phyloP scores from a whole-genome alignment of 164 flowering plant species.

The Macadamia tetraphylla region DNA sequence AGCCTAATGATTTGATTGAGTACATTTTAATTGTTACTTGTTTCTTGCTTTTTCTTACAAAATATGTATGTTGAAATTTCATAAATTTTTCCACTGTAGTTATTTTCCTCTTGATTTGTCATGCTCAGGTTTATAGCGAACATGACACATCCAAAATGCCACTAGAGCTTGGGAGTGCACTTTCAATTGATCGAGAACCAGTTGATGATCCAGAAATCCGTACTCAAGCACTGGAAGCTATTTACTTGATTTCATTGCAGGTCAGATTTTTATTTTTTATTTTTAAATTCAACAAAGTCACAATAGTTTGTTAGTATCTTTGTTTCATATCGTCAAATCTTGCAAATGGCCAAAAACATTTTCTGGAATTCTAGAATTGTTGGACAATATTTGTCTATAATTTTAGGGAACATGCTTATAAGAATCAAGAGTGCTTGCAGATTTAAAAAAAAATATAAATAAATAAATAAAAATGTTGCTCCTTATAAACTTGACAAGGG shows the following conservation, averaged over 20 bases:
- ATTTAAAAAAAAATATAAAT: no score
- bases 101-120: constrained; percentile 3
- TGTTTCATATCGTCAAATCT: background rate
- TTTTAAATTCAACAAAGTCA: background rate
- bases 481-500: no score
- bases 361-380: background rate
- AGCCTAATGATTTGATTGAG: no score
- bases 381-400: background rate
- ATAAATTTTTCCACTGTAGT: background rate
- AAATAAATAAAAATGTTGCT: no score
- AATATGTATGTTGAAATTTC: background rate
- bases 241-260: constrained; percentile 79
- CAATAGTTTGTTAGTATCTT: background rate
- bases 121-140: constrained; percentile 56
- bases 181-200: constrained; percentile 80
- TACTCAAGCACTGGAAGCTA: constrained; percentile 68
- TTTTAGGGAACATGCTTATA: no score
- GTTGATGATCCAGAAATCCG: constrained; percentile 85
- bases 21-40: background rate
- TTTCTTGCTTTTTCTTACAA: background rate
- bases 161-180: constrained; percentile 74
- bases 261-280: constrained; percentile 21
- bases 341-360: background rate
- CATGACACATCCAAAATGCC: constrained; percentile 92
- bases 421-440: no score